Evolutionary conservation across 371 early-diverging fungal genomes (phyloP).

Genomic region (Mucor irregularis): DNA sequence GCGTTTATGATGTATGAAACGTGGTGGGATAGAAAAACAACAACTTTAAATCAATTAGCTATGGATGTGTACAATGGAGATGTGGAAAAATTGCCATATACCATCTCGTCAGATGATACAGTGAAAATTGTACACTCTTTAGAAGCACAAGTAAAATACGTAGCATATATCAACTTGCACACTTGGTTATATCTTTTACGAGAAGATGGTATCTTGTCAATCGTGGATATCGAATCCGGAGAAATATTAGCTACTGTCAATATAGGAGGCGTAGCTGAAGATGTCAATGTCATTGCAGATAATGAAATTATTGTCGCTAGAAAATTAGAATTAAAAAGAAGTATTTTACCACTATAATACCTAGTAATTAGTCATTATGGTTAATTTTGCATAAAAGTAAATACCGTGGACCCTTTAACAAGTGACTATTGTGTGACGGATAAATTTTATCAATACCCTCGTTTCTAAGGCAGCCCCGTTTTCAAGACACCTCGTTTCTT

Average conservation of each 20-base stretch:
- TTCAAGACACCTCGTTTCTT: too few relatives aligned
- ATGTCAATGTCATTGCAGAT: constrained; percentile 21
- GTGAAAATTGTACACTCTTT: constrained; percentile 6
- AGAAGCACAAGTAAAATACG: constrained; percentile 15
- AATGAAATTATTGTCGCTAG: constrained; percentile 21
- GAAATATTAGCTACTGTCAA: background rate
- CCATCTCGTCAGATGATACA: background rate
- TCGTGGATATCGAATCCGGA: constrained; percentile 29
- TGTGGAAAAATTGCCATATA: background rate
- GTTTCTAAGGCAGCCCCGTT: too few relatives aligned
- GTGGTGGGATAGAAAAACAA: constrained; percentile 14
- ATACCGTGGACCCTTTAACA: too few relatives aligned
- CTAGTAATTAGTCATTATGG: too few relatives aligned
- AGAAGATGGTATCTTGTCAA: constrained; percentile 18
- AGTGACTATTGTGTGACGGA: too few relatives aligned
- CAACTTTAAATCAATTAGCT: background rate
- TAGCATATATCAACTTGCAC: constrained; percentile 25
- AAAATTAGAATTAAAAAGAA: constrained; percentile 14
- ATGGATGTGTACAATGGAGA: background rate
- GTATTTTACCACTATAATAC: too few relatives aligned
- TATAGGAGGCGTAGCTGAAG: constrained; percentile 7
- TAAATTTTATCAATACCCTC: too few relatives aligned
- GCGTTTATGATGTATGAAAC: too few relatives aligned
- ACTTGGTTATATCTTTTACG: constrained; percentile 23
- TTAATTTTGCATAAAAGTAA: too few relatives aligned